Base-by-base conservation (phyloP, 108 stramenopile species). In the Pseudonitzschia multistriata region DNA sequence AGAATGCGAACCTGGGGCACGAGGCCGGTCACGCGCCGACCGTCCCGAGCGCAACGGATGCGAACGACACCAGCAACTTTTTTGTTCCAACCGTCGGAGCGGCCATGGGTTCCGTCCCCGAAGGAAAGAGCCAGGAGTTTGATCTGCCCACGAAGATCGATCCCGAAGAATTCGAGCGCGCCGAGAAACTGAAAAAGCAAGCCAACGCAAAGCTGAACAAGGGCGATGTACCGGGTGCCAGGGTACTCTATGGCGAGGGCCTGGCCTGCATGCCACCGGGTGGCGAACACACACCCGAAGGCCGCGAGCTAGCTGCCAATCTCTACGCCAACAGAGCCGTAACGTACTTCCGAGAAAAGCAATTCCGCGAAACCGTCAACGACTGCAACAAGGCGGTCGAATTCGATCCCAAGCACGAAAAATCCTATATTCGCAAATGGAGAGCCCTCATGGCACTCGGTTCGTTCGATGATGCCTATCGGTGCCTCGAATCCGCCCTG, bases 121-220 rank as follows among this genome's bases (percentile, higher is more conserved):
- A 77, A 27, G 70, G 70, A 36, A 47, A 55, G 19, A 70, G 57
- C 11, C 29, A 63, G 27, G 76, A 77, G 17, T 74, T 67, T 36
- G 28, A 40, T 36, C 37, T 77, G 28, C 70, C 76, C 4, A 52
- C 22, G 40, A 59, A 37, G 35, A 45, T 37, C 5, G 57, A 70
- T 34, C 33, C 57, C 31, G 76, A 71, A 36, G 76, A 77, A 22
- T 63, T 78, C 25, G 81, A 77, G 45, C 67, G 64, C 49, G 76
- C 83, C 24, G 76, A 80, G 33, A 79, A 79, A 60, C 42, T 84
- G 62, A 84, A 80, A 63, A 78, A 80, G 36, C 79, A 84, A 52
- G 83, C 83, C 29, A 84, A 84, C 59, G 76, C 79, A 4, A 80
- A 80, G 49, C 67, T 84, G 24, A 84, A 80, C 73, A 79, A 84